phyloP scores from a whole-genome alignment of 345 rosid genomes.

The Acer yangbiense region DNA sequence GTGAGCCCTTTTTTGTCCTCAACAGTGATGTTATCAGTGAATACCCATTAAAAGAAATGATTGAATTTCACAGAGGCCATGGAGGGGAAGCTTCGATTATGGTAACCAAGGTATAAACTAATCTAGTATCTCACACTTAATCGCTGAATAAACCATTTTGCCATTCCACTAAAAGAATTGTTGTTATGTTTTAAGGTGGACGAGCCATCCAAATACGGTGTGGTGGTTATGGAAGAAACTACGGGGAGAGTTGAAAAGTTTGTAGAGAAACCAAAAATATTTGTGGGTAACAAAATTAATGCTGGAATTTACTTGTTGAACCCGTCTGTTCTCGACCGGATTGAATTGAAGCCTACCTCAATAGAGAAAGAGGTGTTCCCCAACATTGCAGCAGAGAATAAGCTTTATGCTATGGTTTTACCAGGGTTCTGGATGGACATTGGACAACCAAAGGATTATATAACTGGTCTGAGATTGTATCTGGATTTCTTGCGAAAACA shows the following conservation, averaged over 20 bases:
- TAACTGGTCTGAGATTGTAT: slow-evolving; percentile 66
- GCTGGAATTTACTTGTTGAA: slow-evolving; percentile 78
- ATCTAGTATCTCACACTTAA: neutral
- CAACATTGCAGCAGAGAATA: slow-evolving; percentile 62
- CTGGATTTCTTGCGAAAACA: slow-evolving; percentile 61
- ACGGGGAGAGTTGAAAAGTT: slow-evolving; percentile 67
- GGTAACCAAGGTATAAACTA: slow-evolving; percentile 74
- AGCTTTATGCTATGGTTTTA: slow-evolving; percentile 75
- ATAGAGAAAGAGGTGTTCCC: slow-evolving; percentile 91
- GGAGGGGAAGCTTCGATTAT: slow-evolving; percentile 84
- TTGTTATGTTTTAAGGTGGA: slow-evolving; percentile 52
- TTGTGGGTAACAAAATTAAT: slow-evolving; percentile 86
- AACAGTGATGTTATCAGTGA: slow-evolving; percentile 87
- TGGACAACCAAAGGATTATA: slow-evolving; percentile 84
- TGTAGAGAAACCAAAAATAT: slow-evolving; percentile 74
- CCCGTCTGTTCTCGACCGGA: slow-evolving; percentile 70
- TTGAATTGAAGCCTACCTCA: slow-evolving; percentile 73
- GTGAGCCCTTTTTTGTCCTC: slow-evolving; percentile 79
- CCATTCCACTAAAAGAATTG: neutral
- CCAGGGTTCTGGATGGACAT: slow-evolving; percentile 93
- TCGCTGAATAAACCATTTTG: neutral
- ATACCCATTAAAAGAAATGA: slow-evolving; percentile 66
- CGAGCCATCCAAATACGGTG: slow-evolving; percentile 86
- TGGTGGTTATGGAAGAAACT: slow-evolving; percentile 72
- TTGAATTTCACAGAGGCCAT: slow-evolving; percentile 69